Evolutionary conservation across 1,284 basidiomycete species (phyloP).

Genomic region (Testicularia cyperi): DNA sequence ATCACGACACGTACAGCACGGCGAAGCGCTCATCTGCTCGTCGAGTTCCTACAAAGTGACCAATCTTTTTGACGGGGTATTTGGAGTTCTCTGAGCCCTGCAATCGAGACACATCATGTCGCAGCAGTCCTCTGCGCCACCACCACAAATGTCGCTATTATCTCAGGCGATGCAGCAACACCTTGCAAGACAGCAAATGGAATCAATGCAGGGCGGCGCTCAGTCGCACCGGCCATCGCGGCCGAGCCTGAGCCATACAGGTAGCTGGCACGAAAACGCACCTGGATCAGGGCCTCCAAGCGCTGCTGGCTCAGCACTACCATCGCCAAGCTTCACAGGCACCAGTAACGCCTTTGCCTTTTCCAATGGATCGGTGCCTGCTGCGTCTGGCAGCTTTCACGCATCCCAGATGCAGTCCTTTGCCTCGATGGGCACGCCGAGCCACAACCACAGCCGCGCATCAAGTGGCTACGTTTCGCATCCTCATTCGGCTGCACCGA

Average conservation of each 20-base stretch:
- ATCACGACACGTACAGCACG: too few relatives aligned
- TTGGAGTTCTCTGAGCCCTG: too few relatives aligned
- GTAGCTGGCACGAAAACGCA: background rate
- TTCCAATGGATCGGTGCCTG: slow-evolving; percentile 3
- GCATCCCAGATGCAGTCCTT: slow-evolving; percentile 10
- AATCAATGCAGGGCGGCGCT: slow-evolving; percentile 2
- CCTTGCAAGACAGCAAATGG: slow-evolving; percentile 32
- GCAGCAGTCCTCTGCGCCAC: slow-evolving; percentile 18
- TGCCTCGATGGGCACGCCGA: slow-evolving; percentile 2
- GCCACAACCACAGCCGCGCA: slow-evolving; percentile 14
- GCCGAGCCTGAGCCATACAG: background rate
- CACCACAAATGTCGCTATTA: slow-evolving; percentile 37
- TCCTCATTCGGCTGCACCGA: slow-evolving; percentile 32
- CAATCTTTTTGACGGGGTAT: too few relatives aligned
- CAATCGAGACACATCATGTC: too few relatives aligned
- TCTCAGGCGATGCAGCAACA: slow-evolving; percentile 44
- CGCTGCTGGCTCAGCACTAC: slow-evolving; percentile 22
- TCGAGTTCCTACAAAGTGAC: too few relatives aligned
- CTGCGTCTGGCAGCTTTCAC: slow-evolving; percentile 16
- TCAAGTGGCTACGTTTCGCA: slow-evolving; percentile 29
- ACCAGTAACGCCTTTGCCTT: slow-evolving; percentile 16
- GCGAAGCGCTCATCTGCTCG: too few relatives aligned
- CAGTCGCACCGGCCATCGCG: background rate
- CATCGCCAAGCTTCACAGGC: slow-evolving; percentile 20
- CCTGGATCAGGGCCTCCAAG: slow-evolving; percentile 4